Evolutionary conservation across 108 stramenopile genomes (phyloP).

Genomic region (Parmales sp.): DNA sequence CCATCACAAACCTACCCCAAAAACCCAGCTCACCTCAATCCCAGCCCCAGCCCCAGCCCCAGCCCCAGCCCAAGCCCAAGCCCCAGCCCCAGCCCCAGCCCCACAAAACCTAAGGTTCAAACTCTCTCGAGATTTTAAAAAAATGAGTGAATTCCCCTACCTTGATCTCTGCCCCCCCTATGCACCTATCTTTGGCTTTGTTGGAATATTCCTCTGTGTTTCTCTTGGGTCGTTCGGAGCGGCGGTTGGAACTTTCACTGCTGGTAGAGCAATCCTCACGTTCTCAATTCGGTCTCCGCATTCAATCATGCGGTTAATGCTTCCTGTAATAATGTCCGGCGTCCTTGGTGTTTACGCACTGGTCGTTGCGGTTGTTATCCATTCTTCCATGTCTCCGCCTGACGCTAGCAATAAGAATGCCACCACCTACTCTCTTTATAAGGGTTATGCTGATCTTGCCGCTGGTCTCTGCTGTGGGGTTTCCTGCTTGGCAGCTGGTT

Average conservation of each 20-base stretch:
- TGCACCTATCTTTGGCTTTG: neutral
- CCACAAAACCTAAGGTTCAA: too few relatives aligned
- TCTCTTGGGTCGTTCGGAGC: neutral
- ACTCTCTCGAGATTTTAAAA: too few relatives aligned
- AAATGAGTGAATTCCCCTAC: too few relatives aligned
- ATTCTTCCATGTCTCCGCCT: neutral
- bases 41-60: too few relatives aligned
- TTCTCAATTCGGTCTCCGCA: neutral
- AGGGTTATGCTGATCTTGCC: neutral
- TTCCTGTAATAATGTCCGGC: neutral
- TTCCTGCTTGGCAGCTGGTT: neutral
- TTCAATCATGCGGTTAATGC: neutral
- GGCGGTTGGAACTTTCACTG: neutral
- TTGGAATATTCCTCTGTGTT: neutral
- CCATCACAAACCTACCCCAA: too few relatives aligned
- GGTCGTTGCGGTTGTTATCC: neutral
- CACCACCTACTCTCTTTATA: neutral
- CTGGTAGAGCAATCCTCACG: neutral
- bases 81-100: too few relatives aligned
- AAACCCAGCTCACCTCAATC: too few relatives aligned
- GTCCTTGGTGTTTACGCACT: neutral
- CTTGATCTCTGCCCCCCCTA: neutral
- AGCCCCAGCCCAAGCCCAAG: too few relatives aligned
- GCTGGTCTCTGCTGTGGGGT: neutral
- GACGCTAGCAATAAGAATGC: neutral